These are phyloP conservation scores for Panicum miliaceum DNA, from an alignment of 176 grass and related monocot genomes.

Conservation along the genomic window DNA sequence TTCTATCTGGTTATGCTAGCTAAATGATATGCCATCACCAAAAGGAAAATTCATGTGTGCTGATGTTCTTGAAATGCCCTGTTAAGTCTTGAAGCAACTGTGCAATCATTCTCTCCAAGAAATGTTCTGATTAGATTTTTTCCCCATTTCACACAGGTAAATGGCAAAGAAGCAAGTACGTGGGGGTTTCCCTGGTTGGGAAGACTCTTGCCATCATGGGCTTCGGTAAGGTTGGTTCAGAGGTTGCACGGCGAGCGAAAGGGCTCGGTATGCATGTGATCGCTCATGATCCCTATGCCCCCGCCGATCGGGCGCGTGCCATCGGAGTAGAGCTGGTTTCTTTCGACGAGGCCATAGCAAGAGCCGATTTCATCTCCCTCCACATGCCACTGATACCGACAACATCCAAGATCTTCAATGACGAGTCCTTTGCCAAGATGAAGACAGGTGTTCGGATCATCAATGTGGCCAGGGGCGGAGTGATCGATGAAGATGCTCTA, in stretches of 20 bases:
- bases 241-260: constrained; percentile 84
- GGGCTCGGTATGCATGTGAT: constrained; percentile 95
- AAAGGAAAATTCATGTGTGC: too few species aligned
- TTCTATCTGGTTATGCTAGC: too few species aligned
- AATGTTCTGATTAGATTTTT: constrained; percentile 17
- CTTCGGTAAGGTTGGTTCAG: constrained; percentile 96
- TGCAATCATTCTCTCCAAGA: constrained; percentile 5
- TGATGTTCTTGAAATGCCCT: too few species aligned
- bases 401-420: constrained; percentile 87
- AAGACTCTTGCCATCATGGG: constrained; percentile 94
- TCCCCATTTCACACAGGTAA: constrained; percentile 58
- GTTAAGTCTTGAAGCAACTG: not conserved
- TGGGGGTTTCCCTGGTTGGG: constrained; percentile 89
- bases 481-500: constrained; percentile 92
- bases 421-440: constrained; percentile 81
- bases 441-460: constrained; percentile 86
- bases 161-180: constrained; percentile 88
- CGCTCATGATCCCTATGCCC: constrained; percentile 93
- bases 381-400: constrained; percentile 87
- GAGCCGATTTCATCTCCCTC: constrained; percentile 91
- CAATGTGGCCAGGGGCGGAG: constrained; percentile 97
- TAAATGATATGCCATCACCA: too few species aligned
- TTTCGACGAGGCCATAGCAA: constrained; percentile 80
- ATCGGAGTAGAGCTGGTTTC: constrained; percentile 88
- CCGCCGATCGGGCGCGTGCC: constrained; percentile 76